A percentile compares a stretch with the other conserved stretches of the same genome.
phyloP scores from a whole-genome alignment of 768 basidiomycete species.

The Trametes elegans region DNA sequence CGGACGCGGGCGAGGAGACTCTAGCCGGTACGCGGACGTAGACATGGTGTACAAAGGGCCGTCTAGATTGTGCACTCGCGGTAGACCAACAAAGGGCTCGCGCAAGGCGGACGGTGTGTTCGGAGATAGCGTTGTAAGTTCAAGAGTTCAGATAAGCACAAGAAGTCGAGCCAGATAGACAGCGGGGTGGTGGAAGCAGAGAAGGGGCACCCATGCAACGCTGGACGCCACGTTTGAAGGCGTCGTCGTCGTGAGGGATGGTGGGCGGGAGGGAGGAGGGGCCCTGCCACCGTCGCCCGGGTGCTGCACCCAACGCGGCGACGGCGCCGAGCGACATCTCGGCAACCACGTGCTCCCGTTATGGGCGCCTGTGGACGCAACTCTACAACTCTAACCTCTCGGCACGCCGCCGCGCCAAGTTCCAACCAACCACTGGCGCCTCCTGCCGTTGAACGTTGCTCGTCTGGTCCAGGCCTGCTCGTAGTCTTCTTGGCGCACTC shows the following conservation, averaged over 20 bases:
- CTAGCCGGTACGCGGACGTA: constrained; percentile 59
- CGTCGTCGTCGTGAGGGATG: constrained; percentile 6
- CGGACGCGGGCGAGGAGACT: constrained; percentile 62
- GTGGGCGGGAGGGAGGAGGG: not conserved
- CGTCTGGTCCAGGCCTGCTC: too few species aligned
- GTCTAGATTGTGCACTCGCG: not conserved
- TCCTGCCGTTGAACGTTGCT: too few species aligned
- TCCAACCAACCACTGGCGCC: not conserved
- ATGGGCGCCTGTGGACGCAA: constrained; percentile 13
- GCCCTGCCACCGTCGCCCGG: constrained; percentile 2
- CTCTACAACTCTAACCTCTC: not conserved
- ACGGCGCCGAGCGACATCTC: constrained; percentile 16
- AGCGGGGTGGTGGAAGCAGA: not conserved
- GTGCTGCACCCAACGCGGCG: constrained; percentile 19
- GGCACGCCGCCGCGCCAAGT: not conserved
- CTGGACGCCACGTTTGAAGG: constrained; percentile 1
- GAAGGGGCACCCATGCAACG: not conserved
- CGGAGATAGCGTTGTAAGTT: constrained; percentile 17
- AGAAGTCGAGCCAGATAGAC: constrained; percentile 12
- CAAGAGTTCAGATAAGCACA: constrained; percentile 9
- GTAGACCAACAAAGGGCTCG: constrained; percentile 11
- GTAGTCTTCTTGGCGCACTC: too few species aligned
- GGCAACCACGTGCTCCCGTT: constrained; percentile 13
- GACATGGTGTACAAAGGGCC: constrained; percentile 43
- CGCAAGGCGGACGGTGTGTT: not conserved